Conservation (phyloP, 2,329 filamentous ascomycete species). For the Neobulgaria alba region DNA sequence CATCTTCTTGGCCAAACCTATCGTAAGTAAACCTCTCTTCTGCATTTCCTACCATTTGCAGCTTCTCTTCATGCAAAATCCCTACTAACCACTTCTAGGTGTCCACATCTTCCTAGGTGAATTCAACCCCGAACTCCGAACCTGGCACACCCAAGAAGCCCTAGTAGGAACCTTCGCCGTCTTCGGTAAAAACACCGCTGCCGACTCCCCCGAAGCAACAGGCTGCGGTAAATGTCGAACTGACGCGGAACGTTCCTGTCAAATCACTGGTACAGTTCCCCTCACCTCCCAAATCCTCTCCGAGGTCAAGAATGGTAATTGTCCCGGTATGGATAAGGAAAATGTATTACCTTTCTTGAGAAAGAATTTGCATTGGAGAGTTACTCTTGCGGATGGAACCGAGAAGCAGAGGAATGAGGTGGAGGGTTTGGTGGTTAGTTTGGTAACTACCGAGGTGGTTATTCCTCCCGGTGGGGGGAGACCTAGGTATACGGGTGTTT, state of each 20-base stretch:
- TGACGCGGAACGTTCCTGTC: conserved; percentile 21
- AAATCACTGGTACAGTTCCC: conserved; percentile 33
- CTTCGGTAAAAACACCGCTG: conserved; percentile 28
- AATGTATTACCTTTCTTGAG: conserved; percentile 28
- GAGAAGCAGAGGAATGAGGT: conserved; percentile 19
- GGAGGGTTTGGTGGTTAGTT: conserved; percentile 22
- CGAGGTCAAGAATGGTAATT: conserved; percentile 24
- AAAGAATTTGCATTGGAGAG: conserved; percentile 26
- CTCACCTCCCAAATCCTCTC: conserved; percentile 27
- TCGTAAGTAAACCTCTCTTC: conserved; percentile 7
- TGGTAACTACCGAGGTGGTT: conserved; percentile 23
- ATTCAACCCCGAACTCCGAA: conserved; percentile 21
- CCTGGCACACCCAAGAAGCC: conserved; percentile 32
- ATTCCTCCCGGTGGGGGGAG: conserved; percentile 14
- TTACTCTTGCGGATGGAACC: conserved; percentile 20
- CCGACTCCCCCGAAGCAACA: conserved; percentile 12
- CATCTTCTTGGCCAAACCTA: conserved; percentile 29
- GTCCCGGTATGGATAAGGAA: conserved; percentile 24
- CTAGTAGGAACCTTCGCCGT: conserved; percentile 34
- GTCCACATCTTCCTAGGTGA: conserved; percentile 32
- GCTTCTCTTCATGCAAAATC: neutral
- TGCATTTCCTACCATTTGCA: neutral
- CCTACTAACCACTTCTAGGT: neutral
- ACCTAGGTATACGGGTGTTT: conserved; percentile 22
- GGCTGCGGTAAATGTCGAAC: conserved; percentile 29